Evolutionary conservation across 495 filamentous ascomycete species (phyloP).

Genomic region (Penicillium cinerascens): DNA sequence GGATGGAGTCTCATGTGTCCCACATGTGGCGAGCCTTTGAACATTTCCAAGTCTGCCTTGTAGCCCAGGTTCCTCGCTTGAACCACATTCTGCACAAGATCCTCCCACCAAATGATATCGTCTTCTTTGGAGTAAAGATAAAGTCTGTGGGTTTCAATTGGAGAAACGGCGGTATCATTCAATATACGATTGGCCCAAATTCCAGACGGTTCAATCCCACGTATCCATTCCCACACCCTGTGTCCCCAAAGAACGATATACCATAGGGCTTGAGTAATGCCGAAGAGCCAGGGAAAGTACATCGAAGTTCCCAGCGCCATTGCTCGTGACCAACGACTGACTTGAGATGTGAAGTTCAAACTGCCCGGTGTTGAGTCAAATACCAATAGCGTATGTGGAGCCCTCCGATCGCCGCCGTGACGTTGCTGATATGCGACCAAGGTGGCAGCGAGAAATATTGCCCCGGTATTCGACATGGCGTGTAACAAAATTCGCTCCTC

Average conservation of each 20-base stretch:
- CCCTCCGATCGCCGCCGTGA: constrained; percentile 27
- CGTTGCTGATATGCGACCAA: constrained; percentile 42
- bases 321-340: constrained; percentile 47
- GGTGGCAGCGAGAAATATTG: constrained; percentile 47
- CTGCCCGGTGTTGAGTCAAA: constrained; percentile 52
- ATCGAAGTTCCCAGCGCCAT: constrained; percentile 48
- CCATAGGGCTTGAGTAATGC: constrained; percentile 44
- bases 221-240: constrained; percentile 10
- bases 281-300: constrained; percentile 47
- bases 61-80: not conserved
- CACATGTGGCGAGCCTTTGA: not conserved
- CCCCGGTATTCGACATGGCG: constrained; percentile 52
- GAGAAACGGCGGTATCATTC: constrained; percentile 17
- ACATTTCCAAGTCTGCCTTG: not conserved
- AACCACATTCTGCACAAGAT: constrained; percentile 12
- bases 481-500: constrained; percentile 41
- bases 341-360: constrained; percentile 43
- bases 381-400: constrained; percentile 46
- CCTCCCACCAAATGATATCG: constrained; percentile 51
- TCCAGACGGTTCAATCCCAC: constrained; percentile 16
- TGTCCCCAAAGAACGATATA: constrained; percentile 25
- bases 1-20: constrained; percentile 35
- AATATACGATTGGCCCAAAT: constrained; percentile 20
- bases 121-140: constrained; percentile 54
- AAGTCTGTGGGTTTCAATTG: constrained; percentile 22